Conservation (phyloP, 176 grass and related monocot species). For the Elymus sibiricus region DNA sequence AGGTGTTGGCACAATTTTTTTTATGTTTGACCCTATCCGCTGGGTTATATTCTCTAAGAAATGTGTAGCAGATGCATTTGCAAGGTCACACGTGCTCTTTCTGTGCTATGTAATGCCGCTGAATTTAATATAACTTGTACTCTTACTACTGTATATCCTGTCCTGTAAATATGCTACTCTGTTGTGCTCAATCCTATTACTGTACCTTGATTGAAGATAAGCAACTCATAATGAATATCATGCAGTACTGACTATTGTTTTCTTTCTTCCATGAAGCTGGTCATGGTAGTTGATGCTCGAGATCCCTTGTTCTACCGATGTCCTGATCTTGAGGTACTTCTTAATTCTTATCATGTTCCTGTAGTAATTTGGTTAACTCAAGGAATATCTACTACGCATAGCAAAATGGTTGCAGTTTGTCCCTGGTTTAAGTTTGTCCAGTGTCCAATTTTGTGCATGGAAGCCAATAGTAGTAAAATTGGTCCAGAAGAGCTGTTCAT, state of each 20-base stretch:
- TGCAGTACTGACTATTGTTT: conserved; percentile 5
- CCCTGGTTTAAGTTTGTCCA: not conserved
- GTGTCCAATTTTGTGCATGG: not conserved
- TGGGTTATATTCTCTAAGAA: not conserved
- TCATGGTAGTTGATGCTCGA: conserved; percentile 92
- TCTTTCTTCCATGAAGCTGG: conserved; percentile 52
- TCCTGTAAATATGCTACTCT: not conserved
- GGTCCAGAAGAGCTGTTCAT: not conserved
- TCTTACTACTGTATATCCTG: not conserved
- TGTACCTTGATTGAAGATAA: not conserved
- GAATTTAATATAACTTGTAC: not conserved
- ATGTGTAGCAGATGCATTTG: not conserved
- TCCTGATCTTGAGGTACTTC: conserved; percentile 84
- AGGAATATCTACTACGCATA: not conserved
- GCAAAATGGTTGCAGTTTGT: not conserved
- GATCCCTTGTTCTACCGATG: conserved; percentile 91
- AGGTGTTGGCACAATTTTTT: not conserved
- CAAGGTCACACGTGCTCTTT: not conserved
- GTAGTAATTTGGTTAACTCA: not conserved
- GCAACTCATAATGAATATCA: not conserved
- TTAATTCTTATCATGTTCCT: conserved; percentile 28
- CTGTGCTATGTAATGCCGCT: not conserved
- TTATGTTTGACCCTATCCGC: not conserved
- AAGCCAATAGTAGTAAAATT: not conserved
- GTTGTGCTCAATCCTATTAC: not conserved